Percentiles rank a stretch among this genome's conserved stretches.
Evolutionary conservation across 176 grass and related monocot genomes (phyloP).

Genomic region (Olyra latifolia): DNA sequence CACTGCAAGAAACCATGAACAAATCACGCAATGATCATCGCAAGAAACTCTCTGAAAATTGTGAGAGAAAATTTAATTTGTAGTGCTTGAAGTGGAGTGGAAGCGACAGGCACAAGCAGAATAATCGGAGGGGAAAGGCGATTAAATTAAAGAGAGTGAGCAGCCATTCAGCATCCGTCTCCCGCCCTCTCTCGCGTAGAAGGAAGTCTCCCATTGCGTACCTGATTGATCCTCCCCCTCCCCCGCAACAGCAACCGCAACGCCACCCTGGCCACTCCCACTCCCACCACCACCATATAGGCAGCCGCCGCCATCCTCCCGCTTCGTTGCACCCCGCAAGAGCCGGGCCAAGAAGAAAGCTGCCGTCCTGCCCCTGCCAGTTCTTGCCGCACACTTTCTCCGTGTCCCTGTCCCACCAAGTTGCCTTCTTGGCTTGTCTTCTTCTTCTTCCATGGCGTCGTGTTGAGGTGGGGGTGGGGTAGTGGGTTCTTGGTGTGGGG

Average conservation of each 20-base stretch:
- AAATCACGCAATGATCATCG: neutral
- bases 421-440: neutral
- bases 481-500: neutral
- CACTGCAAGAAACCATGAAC: neutral
- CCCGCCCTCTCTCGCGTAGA: conserved; percentile 43
- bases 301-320: conserved; percentile 33
- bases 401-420: neutral
- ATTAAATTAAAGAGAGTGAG: conserved; percentile 1
- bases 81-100: conserved; percentile 29
- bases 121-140: neutral
- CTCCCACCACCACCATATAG: conserved; percentile 41
- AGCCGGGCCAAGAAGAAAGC: conserved; percentile 34
- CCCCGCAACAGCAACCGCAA: conserved; percentile 35
- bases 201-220: conserved; percentile 73
- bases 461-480: neutral
- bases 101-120: conserved; percentile 37
- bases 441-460: neutral
- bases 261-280: conserved; percentile 8
- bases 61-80: neutral
- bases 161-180: conserved; percentile 22
- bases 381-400: conserved; percentile 5
- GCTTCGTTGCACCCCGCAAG: conserved; percentile 25
- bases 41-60: neutral
- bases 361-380: conserved; percentile 4
- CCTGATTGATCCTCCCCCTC: conserved; percentile 33